Base-by-base conservation (phyloP, 2,329 filamentous ascomycete genomes). In the Geosmithia morbida region DNA sequence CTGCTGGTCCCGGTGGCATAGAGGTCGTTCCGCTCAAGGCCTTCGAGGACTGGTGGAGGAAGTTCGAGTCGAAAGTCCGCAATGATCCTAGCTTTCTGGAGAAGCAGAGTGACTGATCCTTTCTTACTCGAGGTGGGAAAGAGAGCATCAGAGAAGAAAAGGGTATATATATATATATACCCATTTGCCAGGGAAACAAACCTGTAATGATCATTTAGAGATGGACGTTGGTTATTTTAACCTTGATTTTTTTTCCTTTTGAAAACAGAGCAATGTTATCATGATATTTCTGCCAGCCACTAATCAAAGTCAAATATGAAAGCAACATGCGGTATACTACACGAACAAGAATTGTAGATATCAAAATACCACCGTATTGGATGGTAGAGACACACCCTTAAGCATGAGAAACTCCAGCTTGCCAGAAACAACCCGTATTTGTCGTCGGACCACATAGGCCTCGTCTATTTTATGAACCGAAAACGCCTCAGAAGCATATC, bases 31-130 rank as follows among this genome's bases (percentile, higher is more conserved):
- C 92, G n/a, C 66, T 98, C 53, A 92, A 86, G 66, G 87, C 85
- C 5, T 98, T 98, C 62, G 84, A 94, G 66, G 87, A 94, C 49
- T 98, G 94, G 92, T 98, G 94, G 92, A 76, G 73, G 51, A 97
- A 96, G 66, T 98, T 98, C 66, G 90, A 98, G 69, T 77, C 79
- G 51, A 83, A 81, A 59, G 76, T 98, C 40, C 83, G 89, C 56
- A 74, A 78, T 53, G 92, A 98, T 66, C 90, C 92, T 0, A 77
- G 79, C 7, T 98, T 98, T 61, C 68, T 98, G 54, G 89, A 97
- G 65, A 78, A 82, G 56, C 62, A 65, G 44, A 51, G 52, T 26
- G 56, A 62, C 40, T 59, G 46, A 50, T 16, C 11, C 11, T 13
- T 37, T 11, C 33, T 16, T 37, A 3, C 3, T 37, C 10, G 6